Conservation (phyloP, 495 filamentous ascomycete species). For the Podospora didyma region DNA sequence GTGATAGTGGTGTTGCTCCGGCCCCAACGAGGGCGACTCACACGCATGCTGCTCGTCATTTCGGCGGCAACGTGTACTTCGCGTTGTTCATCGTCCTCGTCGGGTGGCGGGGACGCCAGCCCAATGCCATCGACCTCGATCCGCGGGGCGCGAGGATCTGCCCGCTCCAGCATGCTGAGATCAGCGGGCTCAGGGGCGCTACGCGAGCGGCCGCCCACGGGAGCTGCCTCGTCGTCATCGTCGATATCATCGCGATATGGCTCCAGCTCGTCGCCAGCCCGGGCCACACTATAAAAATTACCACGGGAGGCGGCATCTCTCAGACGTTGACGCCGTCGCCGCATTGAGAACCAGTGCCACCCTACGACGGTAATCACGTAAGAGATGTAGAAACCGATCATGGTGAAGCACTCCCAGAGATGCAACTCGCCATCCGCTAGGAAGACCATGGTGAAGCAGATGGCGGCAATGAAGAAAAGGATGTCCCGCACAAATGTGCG, state of each 20-base stretch:
- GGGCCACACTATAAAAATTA: conserved; percentile 59
- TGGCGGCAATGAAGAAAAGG: conserved; percentile 85
- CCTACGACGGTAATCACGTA: conserved; percentile 85
- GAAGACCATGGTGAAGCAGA: conserved; percentile 83
- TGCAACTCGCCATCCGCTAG: conserved; percentile 80
- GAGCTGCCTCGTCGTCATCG: conserved; percentile 50
- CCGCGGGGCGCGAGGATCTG: conserved; percentile 21
- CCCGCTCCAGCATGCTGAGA: conserved; percentile 68
- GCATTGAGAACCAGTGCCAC: conserved; percentile 84
- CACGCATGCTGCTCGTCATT: conserved; percentile 88
- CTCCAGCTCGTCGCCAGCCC: conserved; percentile 57
- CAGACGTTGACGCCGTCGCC: conserved; percentile 53
- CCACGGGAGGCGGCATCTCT: conserved; percentile 67
- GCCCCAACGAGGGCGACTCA: conserved; percentile 64
- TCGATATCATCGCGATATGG: conserved; percentile 52
- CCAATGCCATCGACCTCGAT: conserved; percentile 48
- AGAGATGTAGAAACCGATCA: conserved; percentile 90
- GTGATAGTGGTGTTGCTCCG: conserved; percentile 69
- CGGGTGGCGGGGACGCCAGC: conserved; percentile 51
- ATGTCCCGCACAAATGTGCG: conserved; percentile 91
- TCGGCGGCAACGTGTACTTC: conserved; percentile 72
- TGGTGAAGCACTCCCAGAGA: conserved; percentile 81
- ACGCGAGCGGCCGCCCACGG: conserved; percentile 41
- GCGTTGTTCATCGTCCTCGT: conserved; percentile 69
- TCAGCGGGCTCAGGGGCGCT: conserved; percentile 54